Evolutionary conservation across 768 basidiomycete genomes (phyloP).

Genomic region (Pulveroboletus sp.): DNA sequence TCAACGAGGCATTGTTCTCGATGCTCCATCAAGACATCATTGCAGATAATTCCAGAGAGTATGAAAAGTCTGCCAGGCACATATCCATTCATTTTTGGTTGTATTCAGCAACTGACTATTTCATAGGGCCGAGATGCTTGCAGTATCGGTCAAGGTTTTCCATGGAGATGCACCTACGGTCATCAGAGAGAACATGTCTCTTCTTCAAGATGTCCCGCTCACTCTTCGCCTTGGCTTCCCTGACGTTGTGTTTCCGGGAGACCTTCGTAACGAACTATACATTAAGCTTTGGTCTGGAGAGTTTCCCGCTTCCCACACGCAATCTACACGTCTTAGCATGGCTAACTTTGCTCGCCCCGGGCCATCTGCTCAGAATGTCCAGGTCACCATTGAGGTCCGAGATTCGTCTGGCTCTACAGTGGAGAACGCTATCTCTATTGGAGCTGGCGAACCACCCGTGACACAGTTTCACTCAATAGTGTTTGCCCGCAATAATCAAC

Average conservation of each 20-base stretch:
- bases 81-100: conserved; percentile 16
- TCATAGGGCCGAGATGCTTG: conserved; percentile 77
- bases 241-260: conserved; percentile 92
- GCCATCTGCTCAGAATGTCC: conserved; percentile 53
- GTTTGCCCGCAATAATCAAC: conserved; percentile 80
- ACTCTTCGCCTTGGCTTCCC: conserved; percentile 90
- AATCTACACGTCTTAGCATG: conserved; percentile 53
- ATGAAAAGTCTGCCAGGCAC: conserved; percentile 76
- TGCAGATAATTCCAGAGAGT: conserved; percentile 69
- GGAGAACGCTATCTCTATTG: conserved; percentile 71
- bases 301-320: conserved; percentile 55
- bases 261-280: conserved; percentile 91
- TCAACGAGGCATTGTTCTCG: conserved; percentile 80
- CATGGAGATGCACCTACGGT: conserved; percentile 75
- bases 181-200: conserved; percentile 76
- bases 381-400: conserved; percentile 87
- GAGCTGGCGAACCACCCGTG: conserved; percentile 78
- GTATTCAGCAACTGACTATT: conserved; percentile 1
- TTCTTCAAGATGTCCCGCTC: conserved; percentile 75
- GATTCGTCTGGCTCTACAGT: conserved; percentile 64
- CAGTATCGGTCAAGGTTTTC: conserved; percentile 81
- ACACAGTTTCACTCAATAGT: conserved; percentile 88
- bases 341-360: conserved; percentile 57
- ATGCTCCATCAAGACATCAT: conserved; percentile 96
- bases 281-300: conserved; percentile 95